phyloP scores from a whole-genome alignment of 2,329 filamentous ascomycete genomes.

The Mycocentrospora acerina region DNA sequence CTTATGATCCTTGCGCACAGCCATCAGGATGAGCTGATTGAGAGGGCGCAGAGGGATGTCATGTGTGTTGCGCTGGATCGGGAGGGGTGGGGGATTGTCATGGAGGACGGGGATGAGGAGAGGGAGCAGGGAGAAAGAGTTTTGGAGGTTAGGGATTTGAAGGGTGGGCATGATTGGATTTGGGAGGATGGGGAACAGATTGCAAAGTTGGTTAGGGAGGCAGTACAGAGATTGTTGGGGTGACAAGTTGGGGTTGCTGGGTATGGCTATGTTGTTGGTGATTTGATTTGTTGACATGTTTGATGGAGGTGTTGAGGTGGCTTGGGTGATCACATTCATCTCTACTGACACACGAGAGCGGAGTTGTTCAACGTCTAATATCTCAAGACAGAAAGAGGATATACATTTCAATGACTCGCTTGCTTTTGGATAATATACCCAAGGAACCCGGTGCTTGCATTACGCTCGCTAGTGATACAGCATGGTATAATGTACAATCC shows the following conservation, averaged over 20 bases:
- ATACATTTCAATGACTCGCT: conserved; percentile 8
- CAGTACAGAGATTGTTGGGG: conserved; percentile 19
- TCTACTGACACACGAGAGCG: conserved; percentile 14
- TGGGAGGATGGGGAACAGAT: conserved; percentile 63
- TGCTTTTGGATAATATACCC: conserved; percentile 18
- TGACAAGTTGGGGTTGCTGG: conserved; percentile 4
- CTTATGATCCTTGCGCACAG: conserved; percentile 50
- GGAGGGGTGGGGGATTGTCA: conserved; percentile 41
- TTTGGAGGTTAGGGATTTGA: conserved; percentile 50
- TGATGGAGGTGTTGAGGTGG: no score
- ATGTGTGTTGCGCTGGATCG: conserved; percentile 56
- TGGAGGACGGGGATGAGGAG: conserved; percentile 30
- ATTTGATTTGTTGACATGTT: no score
- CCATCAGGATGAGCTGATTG: conserved; percentile 51
- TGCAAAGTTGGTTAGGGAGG: conserved; percentile 45
- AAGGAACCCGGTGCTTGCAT: conserved; percentile 22
- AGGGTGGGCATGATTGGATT: conserved; percentile 63
- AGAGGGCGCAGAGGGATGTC: conserved; percentile 58
- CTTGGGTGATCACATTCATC: neutral
- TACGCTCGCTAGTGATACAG: conserved; percentile 31
- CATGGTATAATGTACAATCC: conserved; percentile 34
- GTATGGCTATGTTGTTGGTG: conserved; percentile 1
- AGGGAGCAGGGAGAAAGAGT: conserved; percentile 28
- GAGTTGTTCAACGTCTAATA: no score
- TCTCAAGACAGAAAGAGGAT: conserved; percentile 10